These are phyloP conservation scores for Globisporangium yorkense DNA, from an alignment of 352 stramenopile genomes.

Conservation along the genomic window DNA sequence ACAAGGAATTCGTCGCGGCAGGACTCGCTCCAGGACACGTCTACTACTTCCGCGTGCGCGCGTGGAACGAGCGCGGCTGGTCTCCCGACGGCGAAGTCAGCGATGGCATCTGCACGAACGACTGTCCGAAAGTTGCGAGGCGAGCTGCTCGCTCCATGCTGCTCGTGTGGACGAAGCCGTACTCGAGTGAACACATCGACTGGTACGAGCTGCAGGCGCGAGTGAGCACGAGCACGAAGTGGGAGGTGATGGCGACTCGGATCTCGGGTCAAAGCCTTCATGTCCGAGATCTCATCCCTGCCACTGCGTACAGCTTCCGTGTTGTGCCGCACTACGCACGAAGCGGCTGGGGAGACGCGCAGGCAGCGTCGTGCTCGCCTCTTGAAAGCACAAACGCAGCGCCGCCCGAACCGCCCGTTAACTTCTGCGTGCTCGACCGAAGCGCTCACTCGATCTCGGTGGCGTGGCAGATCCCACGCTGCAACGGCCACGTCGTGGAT, in stretches of 20 bases:
- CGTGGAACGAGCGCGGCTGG: slow-evolving; percentile 41
- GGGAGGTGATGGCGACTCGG: slow-evolving; percentile 18
- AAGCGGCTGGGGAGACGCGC: slow-evolving; percentile 26
- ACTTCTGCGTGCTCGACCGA: slow-evolving; percentile 28
- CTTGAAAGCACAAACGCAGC: slow-evolving; percentile 23
- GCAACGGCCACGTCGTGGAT: slow-evolving; percentile 37
- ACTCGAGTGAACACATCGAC: slow-evolving; percentile 40
- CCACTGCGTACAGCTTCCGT: slow-evolving; percentile 42
- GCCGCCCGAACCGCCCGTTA: slow-evolving; percentile 28
- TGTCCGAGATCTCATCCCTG: slow-evolving; percentile 26
- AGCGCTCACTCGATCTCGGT: slow-evolving; percentile 29
- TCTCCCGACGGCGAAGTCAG: slow-evolving; percentile 42
- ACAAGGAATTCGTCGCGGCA: slow-evolving; percentile 24
- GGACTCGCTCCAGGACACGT: slow-evolving; percentile 34
- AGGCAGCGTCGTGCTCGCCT: slow-evolving; percentile 22
- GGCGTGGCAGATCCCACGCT: slow-evolving; percentile 38
- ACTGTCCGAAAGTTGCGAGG: slow-evolving; percentile 34
- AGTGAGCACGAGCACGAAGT: slow-evolving; percentile 29
- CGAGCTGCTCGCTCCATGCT: slow-evolving; percentile 22
- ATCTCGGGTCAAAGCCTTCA: slow-evolving; percentile 19
- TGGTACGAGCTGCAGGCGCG: slow-evolving; percentile 37
- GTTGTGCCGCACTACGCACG: slow-evolving; percentile 38
- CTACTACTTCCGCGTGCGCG: slow-evolving; percentile 47
- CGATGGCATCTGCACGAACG: slow-evolving; percentile 47
- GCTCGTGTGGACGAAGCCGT: slow-evolving; percentile 49